Evolutionary conservation across 1,284 basidiomycete species (phyloP).

Genomic region (Peniophora sp.): DNA sequence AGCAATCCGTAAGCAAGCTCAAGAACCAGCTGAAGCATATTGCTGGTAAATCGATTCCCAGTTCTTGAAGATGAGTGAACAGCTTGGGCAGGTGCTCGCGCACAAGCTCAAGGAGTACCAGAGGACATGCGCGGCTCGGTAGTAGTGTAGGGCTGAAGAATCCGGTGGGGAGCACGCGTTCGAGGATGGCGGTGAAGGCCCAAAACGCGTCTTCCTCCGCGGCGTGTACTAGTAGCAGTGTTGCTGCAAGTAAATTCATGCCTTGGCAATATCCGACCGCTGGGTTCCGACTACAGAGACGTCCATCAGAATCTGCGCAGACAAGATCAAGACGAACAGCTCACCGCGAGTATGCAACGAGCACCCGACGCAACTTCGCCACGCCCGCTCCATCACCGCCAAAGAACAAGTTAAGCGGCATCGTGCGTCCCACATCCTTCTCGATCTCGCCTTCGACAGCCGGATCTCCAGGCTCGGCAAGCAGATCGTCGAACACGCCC

Average conservation of each 20-base stretch:
- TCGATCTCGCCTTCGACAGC: slow-evolving; percentile 80
- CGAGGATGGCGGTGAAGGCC: slow-evolving; percentile 86
- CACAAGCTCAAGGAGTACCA: slow-evolving; percentile 86
- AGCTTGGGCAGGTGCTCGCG: slow-evolving; percentile 72
- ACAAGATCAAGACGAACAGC: slow-evolving; percentile 18
- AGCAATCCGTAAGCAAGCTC: slow-evolving; percentile 91
- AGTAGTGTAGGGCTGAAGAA: slow-evolving; percentile 81
- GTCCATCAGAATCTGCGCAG: background rate
- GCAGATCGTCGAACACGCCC: slow-evolving; percentile 82
- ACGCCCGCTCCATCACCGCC: slow-evolving; percentile 93
- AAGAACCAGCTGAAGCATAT: slow-evolving; percentile 99
- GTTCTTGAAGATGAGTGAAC: slow-evolving; percentile 64
- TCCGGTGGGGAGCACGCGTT: slow-evolving; percentile 74
- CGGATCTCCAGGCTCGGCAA: slow-evolving; percentile 45
- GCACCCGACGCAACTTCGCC: slow-evolving; percentile 81
- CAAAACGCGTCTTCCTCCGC: slow-evolving; percentile 97
- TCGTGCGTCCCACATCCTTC: slow-evolving; percentile 90
- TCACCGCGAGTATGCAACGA: slow-evolving; percentile 88
- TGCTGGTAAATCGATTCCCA: slow-evolving; percentile 87
- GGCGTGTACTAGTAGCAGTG: slow-evolving; percentile 85
- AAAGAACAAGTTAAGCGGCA: slow-evolving; percentile 96
- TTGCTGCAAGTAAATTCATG: slow-evolving; percentile 95
- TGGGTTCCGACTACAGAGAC: slow-evolving; percentile 60
- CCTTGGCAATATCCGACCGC: slow-evolving; percentile 86
- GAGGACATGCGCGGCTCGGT: slow-evolving; percentile 89